Evolutionary conservation across 2,329 filamentous ascomycete species (phyloP), one percentile per base, ranked within the genome.

Genomic region (Chrysosporium keratinophilum): DNA sequence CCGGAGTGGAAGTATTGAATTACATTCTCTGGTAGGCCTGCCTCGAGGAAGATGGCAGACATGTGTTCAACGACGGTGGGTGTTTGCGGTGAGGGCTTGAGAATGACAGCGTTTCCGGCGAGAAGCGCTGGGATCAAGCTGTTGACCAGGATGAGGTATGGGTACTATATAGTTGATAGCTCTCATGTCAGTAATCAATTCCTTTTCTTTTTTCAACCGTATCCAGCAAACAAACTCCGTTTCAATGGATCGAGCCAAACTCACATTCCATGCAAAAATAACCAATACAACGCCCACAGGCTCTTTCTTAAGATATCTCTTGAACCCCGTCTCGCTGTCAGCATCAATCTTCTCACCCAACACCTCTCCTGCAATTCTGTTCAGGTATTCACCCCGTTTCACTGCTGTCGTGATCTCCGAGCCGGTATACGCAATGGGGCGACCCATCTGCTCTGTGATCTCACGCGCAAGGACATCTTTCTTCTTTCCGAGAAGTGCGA

Each of bases 71-170:
- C 90, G 58, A 95, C 84, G 0, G 90, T 95, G 1, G 91, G 91
- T 1, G 91, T 96, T 71, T 97, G 91, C 9, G 91, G 91, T 5
- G 88, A 95, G 19, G 91, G 91, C 74, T 97, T 97, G 54, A 97
- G 74, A 56, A 97, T 93, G 55, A 97, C 87, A 3, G 85, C 84
- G 72, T 96, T 95, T 41, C 91, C 91, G 31, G 87, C 82, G 39
- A 97, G 78, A 39, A 97, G 77, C n/a, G 91, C 91, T 15, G 91
- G 91, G 58, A 97, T 82, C 55, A 97, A 77, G 11, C 88, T 90
- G 75, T 97, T 97, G 66, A 96, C 81, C 31, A 96, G 81, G 60
- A 90, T 95, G 47, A 97, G 76, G 69, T 96, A 97, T 20, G 91
- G 91, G 66, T 97, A 97, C 88, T 95, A 63, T 28, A 51, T 31